phyloP scores from a whole-genome alignment of 2,329 filamentous ascomycete species.

The Aureobasidium vineae region DNA sequence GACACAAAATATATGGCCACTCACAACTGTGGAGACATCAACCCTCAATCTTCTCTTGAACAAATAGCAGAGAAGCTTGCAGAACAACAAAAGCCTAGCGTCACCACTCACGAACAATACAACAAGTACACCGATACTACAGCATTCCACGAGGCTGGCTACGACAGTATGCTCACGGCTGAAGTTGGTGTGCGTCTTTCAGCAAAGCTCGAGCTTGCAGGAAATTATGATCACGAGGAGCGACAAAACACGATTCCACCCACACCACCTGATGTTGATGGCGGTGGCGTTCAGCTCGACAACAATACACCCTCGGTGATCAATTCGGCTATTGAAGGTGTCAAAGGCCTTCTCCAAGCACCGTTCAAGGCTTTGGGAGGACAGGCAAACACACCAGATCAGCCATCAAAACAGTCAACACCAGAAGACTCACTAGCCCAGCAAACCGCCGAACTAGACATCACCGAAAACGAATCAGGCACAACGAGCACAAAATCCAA shows the following conservation, averaged over 20 bases:
- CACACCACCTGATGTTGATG: slow-evolving; percentile 27
- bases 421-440: not conserved
- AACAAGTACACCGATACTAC: slow-evolving; percentile 43
- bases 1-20: slow-evolving; percentile 65
- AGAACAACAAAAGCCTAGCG: slow-evolving; percentile 44
- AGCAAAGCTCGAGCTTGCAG: slow-evolving; percentile 49
- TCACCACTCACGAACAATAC: slow-evolving; percentile 43
- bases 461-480: not conserved
- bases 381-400: not conserved
- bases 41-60: slow-evolving; percentile 50
- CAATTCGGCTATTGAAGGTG: slow-evolving; percentile 7
- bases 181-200: slow-evolving; percentile 58
- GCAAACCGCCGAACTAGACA: not conserved
- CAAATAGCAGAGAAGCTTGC: slow-evolving; percentile 49
- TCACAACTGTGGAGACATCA: slow-evolving; percentile 54
- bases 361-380: slow-evolving; percentile 15
- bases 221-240: slow-evolving; percentile 35
- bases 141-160: slow-evolving; percentile 61
- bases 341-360: slow-evolving; percentile 13
- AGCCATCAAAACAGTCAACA: not conserved
- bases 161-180: slow-evolving; percentile 61
- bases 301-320: not conserved
- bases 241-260: slow-evolving; percentile 8
- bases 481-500: slow-evolving; percentile 28
- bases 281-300: slow-evolving; percentile 29